These are phyloP conservation scores for Solanum pennellii DNA, from an alignment of 257 asterid genomes.

Conservation along the genomic window DNA sequence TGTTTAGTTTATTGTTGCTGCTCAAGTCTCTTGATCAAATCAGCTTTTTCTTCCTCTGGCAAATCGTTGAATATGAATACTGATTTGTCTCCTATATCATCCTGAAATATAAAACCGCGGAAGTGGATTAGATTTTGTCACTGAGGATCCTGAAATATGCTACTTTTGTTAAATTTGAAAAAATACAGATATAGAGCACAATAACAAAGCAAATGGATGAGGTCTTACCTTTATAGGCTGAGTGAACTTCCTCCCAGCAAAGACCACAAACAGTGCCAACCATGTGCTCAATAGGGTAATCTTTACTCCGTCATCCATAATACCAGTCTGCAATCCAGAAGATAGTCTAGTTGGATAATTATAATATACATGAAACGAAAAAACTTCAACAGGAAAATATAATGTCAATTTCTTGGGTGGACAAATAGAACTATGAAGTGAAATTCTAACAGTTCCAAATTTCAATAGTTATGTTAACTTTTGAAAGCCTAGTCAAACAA, in stretches of 20 bases:
- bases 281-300: conserved; percentile 52
- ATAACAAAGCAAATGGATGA: not conserved
- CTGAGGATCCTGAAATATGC: not conserved
- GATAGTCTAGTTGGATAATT: not conserved
- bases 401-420: not conserved
- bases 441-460: not conserved
- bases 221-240: conserved; percentile 72
- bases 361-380: not conserved
- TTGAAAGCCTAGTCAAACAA: not conserved
- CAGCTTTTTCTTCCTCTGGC: conserved; percentile 51
- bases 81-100: conserved; percentile 91
- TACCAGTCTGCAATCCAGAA: conserved; percentile 39
- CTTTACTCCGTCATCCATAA: conserved; percentile 76
- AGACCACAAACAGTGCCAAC: conserved; percentile 71
- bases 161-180: not conserved
- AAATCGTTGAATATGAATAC: conserved; percentile 75
- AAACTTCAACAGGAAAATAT: not conserved
- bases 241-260: conserved; percentile 90
- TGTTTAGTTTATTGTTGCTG: conserved; percentile 20
- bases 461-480: not conserved
- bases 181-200: not conserved
- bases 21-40: conserved; percentile 38
- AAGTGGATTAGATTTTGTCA: not conserved
- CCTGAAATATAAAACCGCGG: conserved; percentile 26
- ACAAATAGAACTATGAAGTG: not conserved